A percentile compares a stretch with the other conserved stretches of the same genome.
Evolutionary conservation across 2,329 filamentous ascomycete genomes (phyloP).

Genomic region (Trichoderma polysporum): DNA sequence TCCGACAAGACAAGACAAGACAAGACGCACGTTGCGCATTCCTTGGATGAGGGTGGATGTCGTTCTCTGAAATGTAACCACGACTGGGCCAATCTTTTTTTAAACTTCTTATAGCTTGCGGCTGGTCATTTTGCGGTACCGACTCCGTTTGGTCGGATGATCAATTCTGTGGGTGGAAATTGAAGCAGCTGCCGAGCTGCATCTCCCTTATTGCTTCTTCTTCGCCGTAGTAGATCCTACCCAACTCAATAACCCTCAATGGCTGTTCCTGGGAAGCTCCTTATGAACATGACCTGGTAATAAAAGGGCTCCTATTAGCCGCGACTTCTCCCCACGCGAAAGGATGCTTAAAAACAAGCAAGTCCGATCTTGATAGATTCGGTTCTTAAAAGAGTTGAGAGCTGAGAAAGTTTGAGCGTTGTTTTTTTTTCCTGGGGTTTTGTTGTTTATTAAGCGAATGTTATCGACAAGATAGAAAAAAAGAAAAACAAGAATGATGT

Average conservation of each 20-base stretch:
- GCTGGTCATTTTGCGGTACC: background rate
- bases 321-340: background rate
- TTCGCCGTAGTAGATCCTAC: background rate
- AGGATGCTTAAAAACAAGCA: background rate
- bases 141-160: background rate
- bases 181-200: background rate
- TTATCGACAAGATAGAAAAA: background rate
- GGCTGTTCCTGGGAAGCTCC: background rate
- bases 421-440: background rate
- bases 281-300: background rate
- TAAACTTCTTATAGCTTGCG: background rate
- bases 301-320: background rate
- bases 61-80: background rate
- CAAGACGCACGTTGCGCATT: conserved; percentile 4
- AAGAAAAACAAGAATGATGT: background rate
- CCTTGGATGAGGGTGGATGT: background rate
- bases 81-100: background rate
- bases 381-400: background rate
- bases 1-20: background rate
- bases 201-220: background rate
- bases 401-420: background rate
- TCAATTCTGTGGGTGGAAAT: background rate
- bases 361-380: background rate
- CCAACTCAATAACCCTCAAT: background rate
- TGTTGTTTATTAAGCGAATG: background rate